phyloP scores from a whole-genome alignment of 352 stramenopile species.

The Phytophthora pisi region DNA sequence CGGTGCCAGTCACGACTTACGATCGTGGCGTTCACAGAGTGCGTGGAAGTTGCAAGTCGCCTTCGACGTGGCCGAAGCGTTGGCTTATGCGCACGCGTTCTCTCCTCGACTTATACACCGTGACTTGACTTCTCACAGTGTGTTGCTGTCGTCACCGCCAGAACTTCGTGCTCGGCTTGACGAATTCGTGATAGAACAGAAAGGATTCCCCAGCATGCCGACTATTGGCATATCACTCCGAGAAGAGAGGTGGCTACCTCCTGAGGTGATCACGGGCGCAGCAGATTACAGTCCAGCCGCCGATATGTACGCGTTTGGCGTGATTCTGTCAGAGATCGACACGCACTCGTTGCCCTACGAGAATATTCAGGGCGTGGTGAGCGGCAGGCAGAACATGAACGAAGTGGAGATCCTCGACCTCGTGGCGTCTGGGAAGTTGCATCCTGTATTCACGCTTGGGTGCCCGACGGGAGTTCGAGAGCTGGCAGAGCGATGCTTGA shows the following conservation, averaged over 20 bases:
- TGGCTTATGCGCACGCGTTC: conserved; percentile 58
- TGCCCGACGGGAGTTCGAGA: conserved; percentile 47
- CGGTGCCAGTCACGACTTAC: conserved; percentile 9
- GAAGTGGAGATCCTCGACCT: conserved; percentile 39
- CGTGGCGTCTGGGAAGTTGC: conserved; percentile 29
- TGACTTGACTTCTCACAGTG: conserved; percentile 51
- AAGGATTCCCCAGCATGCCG: conserved; percentile 29
- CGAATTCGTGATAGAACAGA: conserved; percentile 44
- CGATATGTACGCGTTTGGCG: conserved; percentile 60
- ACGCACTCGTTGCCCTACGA: conserved; percentile 61
- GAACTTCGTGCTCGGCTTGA: conserved; percentile 46
- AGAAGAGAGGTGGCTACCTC: conserved; percentile 44
- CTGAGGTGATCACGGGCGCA: conserved; percentile 47
- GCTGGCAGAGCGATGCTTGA: conserved; percentile 45
- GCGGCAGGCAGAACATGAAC: conserved; percentile 21
- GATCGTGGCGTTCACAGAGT: conserved; percentile 22
- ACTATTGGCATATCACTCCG: conserved; percentile 20
- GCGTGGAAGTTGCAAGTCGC: conserved; percentile 47
- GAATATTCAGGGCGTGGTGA: conserved; percentile 19
- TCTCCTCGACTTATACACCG: conserved; percentile 47
- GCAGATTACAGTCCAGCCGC: conserved; percentile 41
- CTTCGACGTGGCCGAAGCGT: conserved; percentile 52
- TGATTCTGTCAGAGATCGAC: conserved; percentile 60
- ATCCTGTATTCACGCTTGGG: conserved; percentile 26
- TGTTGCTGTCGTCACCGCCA: conserved; percentile 40